Conservation (phyloP, 2,329 filamentous ascomycete species). For the Apiospora marii region DNA sequence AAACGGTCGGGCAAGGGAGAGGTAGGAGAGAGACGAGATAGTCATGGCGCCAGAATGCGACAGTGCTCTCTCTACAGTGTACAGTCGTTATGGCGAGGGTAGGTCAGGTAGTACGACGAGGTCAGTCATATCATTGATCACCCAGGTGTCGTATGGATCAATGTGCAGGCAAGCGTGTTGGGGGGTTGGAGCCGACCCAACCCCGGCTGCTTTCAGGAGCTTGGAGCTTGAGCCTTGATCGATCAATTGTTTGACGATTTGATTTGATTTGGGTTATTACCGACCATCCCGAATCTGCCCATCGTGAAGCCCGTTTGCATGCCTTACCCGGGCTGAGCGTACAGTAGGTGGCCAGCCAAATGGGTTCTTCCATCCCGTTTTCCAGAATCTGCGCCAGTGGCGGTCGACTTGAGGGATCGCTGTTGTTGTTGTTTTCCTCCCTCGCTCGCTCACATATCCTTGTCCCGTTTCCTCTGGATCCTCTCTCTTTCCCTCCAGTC, state of each 20-base stretch:
- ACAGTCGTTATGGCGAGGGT: background rate
- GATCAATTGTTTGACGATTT: conserved; percentile 7
- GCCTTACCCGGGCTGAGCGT: background rate
- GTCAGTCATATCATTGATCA: background rate
- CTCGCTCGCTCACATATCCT: background rate
- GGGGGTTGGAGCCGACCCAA: background rate
- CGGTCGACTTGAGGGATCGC: background rate
- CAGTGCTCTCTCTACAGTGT: conserved; percentile 12
- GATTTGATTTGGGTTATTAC: background rate
- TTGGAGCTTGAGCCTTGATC: conserved; percentile 10
- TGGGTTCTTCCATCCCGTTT: conserved; percentile 9
- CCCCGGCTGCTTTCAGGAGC: background rate
- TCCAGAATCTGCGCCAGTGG: conserved; percentile 12
- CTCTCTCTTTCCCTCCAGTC: background rate
- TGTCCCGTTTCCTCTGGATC: background rate
- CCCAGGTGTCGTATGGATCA: no score
- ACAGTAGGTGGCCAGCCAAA: background rate
- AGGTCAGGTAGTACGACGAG: background rate
- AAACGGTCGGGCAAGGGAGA: background rate
- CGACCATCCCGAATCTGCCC: conserved; percentile 10
- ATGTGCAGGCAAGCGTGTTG: background rate
- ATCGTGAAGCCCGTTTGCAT: background rate
- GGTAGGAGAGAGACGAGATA: background rate
- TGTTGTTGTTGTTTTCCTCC: conserved; percentile 13
- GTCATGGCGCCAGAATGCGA: conserved; percentile 17